Percentiles rank a stretch among this genome's conserved stretches.
phyloP scores from a whole-genome alignment of 2,329 filamentous ascomycete species.

The Microsporum canis region DNA sequence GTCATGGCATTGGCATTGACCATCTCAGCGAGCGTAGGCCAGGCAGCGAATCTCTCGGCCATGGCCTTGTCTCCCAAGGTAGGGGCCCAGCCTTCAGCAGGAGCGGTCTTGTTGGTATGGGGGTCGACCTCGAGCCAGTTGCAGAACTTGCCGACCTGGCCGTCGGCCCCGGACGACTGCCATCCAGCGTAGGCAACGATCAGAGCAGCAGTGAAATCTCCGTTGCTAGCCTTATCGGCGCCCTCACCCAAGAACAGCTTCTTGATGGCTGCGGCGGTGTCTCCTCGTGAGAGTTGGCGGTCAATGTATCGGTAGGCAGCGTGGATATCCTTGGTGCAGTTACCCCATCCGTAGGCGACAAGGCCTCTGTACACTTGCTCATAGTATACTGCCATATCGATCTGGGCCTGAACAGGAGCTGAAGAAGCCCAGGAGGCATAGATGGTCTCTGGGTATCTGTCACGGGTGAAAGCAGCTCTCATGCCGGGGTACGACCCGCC shows the following conservation, averaged over 20 bases:
- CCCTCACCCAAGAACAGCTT: conserved; percentile 39
- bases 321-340: conserved; percentile 41
- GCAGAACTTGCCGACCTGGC: conserved; percentile 36
- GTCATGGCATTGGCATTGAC: conserved; percentile 33
- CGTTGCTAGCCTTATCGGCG: conserved; percentile 37
- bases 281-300: conserved; percentile 28
- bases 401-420: conserved; percentile 36
- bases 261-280: conserved; percentile 34
- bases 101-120: conserved; percentile 25
- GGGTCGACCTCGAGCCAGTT: conserved; percentile 37
- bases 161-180: conserved; percentile 36
- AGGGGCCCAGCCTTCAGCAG: conserved; percentile 32
- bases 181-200: conserved; percentile 32
- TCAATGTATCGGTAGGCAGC: conserved; percentile 42
- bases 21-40: conserved; percentile 26
- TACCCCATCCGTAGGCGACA: conserved; percentile 38
- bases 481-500: conserved; percentile 38
- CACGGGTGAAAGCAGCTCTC: conserved; percentile 34
- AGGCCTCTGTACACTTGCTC: conserved; percentile 41
- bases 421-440: conserved; percentile 33
- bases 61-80: conserved; percentile 32
- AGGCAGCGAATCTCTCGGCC: conserved; percentile 34
- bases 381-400: conserved; percentile 43
- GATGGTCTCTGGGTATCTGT: conserved; percentile 33
- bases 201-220: conserved; percentile 38